Evolutionary conservation across 2,329 filamentous ascomycete species (phyloP), one percentile per base, ranked within the genome.

Genomic region (Chaetomiaceae sp.): DNA sequence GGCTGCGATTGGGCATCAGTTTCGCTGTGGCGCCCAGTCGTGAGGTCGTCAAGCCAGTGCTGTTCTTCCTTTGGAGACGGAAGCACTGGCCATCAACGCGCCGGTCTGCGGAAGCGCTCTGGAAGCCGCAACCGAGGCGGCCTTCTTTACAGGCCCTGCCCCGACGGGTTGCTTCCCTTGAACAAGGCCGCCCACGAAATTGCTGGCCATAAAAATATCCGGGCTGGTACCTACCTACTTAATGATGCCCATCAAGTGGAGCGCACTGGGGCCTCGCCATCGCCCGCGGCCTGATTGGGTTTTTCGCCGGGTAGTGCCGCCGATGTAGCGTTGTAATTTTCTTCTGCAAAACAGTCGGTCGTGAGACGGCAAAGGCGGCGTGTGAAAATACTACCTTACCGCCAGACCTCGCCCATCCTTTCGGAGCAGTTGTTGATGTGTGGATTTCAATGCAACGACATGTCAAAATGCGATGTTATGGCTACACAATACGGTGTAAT

Each of bases 1-100:
- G 30, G 7, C 16, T 29, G 11, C 27, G 23, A 57, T 58, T 57
- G 52, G 51, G 23, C 42, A 45, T 14, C 25, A 13, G 21, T 29
- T 42, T 27, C 27, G 18, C 25, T 36, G 51, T 50, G 56, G 54
- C 56, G 56, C 51, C 30, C 48, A 42, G 25, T 41, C 27, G 21
- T 25, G 48, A 34, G 18, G 13, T 36, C 33, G 11, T 44, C 30
- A 32, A 27, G 16, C 50, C 36, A 54, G 41, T 49, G 34, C 48
- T 36, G 32, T 30, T 18, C 14, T 30, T 27, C 44, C 41, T 18
- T 29, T 48, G 30, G 43, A 10, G 8, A 36, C 18, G 9, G 44
- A 61, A 60, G 60, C 59, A 62, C 51, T 61, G 59, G 60, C 50
- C 59, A 58, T 36, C 51, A 56, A n/a, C 23, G 52, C 25, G 33